Evolutionary conservation across 306 rosid species (phyloP), one percentile per base, ranked within the genome.

Genomic region (Potentilla sterilis): DNA sequence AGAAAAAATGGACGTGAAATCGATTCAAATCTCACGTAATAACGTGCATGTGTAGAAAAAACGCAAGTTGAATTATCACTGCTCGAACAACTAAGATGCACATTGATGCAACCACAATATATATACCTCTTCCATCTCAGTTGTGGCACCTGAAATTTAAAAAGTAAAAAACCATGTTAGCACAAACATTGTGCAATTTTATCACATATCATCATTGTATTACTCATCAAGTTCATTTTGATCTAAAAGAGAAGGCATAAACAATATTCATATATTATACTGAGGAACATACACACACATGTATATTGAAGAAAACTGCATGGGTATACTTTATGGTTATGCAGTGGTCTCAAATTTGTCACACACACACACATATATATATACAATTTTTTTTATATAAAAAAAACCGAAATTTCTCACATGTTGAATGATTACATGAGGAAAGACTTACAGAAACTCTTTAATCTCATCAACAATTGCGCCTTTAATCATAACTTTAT

Each of bases 121-220:
- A 97, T 93, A 84, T 78, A 95, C 83, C 97, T 90, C 85, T 95
- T 95, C 99, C 99, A 95, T 88, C 99, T 87, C 87, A 95, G 78
- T 47, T 83, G 16, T 46, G 99, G 99, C 76, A 95, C 75, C 98
- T 95, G 80, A 81, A 35, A 35, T 40, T 48, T 48, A 16, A 37
- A 18, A 81, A 70, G 70, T 81, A 22, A 55, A 76, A 75, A 63
- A 66, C 62, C 73, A 80, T 72, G 42, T 55, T 47, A 21, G 10
- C 15, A 57, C 15, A 22, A 8, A 19, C 21, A 52, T 57, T 24
- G 35, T 24, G 35, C 24, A 35, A 63, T 11, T 16, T 35, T 51
- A 68, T 77, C 18, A 22, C 9, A 28, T 35, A 28, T 22, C 58
- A 52, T 52, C 47, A 44, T 9, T 15, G 68, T 21, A 13, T 32